Percentiles rank a stretch among this genome's conserved stretches.
Conservation (phyloP, 2,329 filamentous ascomycete species). For the Ceratocystis papillata region DNA sequence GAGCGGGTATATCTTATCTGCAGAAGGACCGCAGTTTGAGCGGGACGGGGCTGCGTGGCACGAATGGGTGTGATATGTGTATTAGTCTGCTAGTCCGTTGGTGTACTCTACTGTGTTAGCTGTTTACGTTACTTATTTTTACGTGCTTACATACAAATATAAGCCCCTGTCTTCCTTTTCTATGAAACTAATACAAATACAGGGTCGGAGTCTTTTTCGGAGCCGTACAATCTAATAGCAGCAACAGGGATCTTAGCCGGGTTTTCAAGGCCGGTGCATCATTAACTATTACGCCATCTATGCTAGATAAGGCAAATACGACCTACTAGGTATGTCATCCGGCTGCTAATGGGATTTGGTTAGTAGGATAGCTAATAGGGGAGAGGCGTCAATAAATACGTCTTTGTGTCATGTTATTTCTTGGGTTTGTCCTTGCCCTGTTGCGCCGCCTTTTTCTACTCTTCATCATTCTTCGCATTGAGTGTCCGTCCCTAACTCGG, state of each 20-base stretch:
- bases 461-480: neutral
- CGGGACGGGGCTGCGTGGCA: conserved; percentile 28
- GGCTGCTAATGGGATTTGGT: neutral
- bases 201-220: neutral
- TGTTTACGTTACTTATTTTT: neutral
- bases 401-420: neutral
- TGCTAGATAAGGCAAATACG: neutral
- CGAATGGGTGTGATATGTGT: conserved; percentile 27
- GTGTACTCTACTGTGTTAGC: neutral
- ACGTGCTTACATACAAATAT: neutral
- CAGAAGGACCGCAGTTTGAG: conserved; percentile 43
- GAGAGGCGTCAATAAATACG: neutral
- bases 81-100: neutral
- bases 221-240: neutral
- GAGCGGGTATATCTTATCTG: conserved; percentile 43
- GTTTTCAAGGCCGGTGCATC: neutral
- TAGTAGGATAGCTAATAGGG: neutral
- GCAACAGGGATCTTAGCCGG: neutral
- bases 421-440: neutral
- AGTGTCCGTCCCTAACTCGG: neutral
- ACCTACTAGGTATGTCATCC: neutral
- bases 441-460: neutral
- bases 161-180: no score
- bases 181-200: neutral
- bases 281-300: neutral